Base-by-base conservation (phyloP, 352 stramenopile genomes). In the Phytophthora pluvialis region DNA sequence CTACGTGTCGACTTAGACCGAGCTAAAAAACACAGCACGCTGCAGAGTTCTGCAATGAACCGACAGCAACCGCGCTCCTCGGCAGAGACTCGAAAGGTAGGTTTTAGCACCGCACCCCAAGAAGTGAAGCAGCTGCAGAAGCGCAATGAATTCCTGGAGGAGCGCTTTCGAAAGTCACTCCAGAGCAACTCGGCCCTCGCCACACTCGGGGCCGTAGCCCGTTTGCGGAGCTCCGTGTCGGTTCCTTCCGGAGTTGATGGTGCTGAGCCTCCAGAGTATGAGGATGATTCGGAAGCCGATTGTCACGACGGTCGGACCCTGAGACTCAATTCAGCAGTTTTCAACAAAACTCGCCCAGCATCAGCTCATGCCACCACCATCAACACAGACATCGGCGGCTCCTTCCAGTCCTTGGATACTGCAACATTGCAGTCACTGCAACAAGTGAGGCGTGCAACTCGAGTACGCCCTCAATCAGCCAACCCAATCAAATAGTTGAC, bases 61-160 rank as follows among this genome's bases (percentile, higher is more conserved):
- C 47, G 54, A 36, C 66, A 67, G 8, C 60, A 61, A 55, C 28
- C 8, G 9, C 44, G 39, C 26, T 45, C 43, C 4, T 58, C 29
- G 44, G 43, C 10, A 36, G 35, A 18, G 26, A 56, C 25, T n/a
- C 60, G 49, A 45, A 70, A 62, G n/a, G 16, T 31, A 21, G 25
- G 21, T 0, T 54, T 50, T 50, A 58, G 13, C 38, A 46, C 45
- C 35, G 18, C 59, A 8, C 31, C 81, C 16, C 70, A 70, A 35
- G 77, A 89, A 29, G 59, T 90, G 28, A 80, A 88, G 47, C 72
- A 77, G 5, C 72, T 91, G 7, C 72, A 77, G 6, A 56, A 84
- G 61, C 77, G 83, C 7, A 91, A 90, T 31, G 32, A 73, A 31
- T 91, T 81, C 35, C 64, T 91, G 3, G 83, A 90, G 47, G 77